Evolutionary conservation across 805 yeast genomes (phyloP).

Genomic region (Candida vartiovaarae): DNA sequence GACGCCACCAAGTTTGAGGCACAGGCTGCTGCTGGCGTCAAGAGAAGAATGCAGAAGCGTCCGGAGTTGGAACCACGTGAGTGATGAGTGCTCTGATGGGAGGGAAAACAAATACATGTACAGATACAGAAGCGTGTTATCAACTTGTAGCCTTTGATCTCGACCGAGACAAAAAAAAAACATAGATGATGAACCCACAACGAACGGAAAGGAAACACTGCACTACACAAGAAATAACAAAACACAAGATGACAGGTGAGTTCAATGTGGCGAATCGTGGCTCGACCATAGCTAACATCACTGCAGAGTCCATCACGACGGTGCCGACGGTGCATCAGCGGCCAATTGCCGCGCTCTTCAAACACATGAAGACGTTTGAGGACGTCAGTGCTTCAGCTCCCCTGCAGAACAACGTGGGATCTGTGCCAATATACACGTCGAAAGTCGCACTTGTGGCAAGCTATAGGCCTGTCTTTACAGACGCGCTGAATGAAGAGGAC

Average conservation of each 20-base stretch:
- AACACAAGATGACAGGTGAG: too few relatives aligned
- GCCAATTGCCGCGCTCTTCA: background rate
- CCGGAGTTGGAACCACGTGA: constrained; percentile 43
- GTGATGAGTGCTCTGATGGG: background rate
- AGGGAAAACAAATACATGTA: too few relatives aligned
- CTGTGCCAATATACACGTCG: constrained; percentile 13
- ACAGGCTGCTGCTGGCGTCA: constrained; percentile 24
- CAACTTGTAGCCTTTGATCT: too few relatives aligned
- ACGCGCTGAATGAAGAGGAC: background rate
- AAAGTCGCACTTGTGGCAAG: constrained; percentile 1
- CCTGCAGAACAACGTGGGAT: constrained; percentile 15
- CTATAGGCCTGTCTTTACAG: background rate
- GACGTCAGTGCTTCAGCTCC: constrained; percentile 1
- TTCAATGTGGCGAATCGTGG: too few relatives aligned
- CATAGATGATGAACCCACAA: too few relatives aligned
- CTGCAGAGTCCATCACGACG: background rate
- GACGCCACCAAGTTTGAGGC: constrained; percentile 51
- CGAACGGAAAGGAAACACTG: too few relatives aligned
- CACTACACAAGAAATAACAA: too few relatives aligned
- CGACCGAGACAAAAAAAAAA: too few relatives aligned
- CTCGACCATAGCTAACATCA: background rate
- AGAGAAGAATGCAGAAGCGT: constrained; percentile 40
- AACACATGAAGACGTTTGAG: background rate
- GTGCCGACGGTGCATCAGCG: background rate
- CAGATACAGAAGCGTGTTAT: too few relatives aligned